Conservation (phyloP, 2,329 filamentous ascomycete species). For the Periconia sp. region DNA sequence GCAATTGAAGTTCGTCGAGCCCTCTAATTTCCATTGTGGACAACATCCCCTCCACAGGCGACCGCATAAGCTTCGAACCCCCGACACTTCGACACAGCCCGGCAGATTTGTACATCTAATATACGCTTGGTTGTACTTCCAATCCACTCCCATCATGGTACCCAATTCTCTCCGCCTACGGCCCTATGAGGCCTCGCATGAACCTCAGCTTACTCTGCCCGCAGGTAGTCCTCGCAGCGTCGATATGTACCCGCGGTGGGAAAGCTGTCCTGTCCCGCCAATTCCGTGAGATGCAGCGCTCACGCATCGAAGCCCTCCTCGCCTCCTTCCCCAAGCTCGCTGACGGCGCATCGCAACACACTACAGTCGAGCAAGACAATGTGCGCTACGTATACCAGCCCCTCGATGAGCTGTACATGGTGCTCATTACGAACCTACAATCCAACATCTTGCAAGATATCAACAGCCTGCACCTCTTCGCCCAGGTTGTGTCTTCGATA, state of each 20-base stretch:
- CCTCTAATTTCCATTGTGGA: slow-evolving; percentile 17
- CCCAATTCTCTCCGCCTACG: too few relatives aligned
- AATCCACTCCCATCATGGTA: slow-evolving; percentile 19
- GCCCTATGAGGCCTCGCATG: too few relatives aligned
- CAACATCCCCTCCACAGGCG: slow-evolving; percentile 13
- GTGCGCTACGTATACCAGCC: slow-evolving; percentile 99
- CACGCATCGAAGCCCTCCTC: slow-evolving; percentile 92
- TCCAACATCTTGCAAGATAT: slow-evolving; percentile 99
- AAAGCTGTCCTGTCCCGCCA: slow-evolving; percentile 98
- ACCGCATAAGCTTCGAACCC: slow-evolving; percentile 5
- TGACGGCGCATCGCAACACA: slow-evolving; percentile 95
- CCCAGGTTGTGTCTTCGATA: slow-evolving; percentile 94
- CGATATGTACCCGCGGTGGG: slow-evolving; percentile 97
- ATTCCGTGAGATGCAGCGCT: slow-evolving; percentile 97
- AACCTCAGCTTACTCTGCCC: background rate
- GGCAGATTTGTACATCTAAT: too few relatives aligned
- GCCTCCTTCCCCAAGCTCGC: slow-evolving; percentile 98
- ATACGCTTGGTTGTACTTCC: background rate
- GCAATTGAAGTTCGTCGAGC: background rate
- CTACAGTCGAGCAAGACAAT: slow-evolving; percentile 98
- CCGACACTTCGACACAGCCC: slow-evolving; percentile 1
- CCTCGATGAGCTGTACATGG: slow-evolving; percentile 98
- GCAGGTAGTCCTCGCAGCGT: slow-evolving; percentile 96
- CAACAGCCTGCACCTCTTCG: slow-evolving; percentile 96
- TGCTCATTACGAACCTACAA: slow-evolving; percentile 98